These are phyloP conservation scores for Gnomoniopsis smithogilvyi DNA, from an alignment of 2,329 filamentous ascomycete genomes.

Conservation along the genomic window DNA sequence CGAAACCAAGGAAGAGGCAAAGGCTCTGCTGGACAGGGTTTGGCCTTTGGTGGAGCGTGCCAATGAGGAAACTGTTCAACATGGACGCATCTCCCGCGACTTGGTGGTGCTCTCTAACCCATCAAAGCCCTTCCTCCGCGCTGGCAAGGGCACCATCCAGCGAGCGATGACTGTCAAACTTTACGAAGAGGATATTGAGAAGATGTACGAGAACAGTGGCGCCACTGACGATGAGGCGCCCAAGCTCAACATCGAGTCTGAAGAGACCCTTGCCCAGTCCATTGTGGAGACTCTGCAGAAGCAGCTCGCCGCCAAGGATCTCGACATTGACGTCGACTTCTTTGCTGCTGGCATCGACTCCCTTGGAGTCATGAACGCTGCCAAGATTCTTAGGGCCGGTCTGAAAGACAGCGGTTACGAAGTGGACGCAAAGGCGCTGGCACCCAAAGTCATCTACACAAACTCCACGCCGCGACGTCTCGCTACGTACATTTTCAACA, in stretches of 20 bases:
- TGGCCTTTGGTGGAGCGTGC: slow-evolving; percentile 13
- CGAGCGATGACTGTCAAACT: slow-evolving; percentile 34
- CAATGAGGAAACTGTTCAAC: slow-evolving; percentile 29
- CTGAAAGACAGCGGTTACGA: slow-evolving; percentile 19
- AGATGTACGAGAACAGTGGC: slow-evolving; percentile 33
- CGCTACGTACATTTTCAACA: slow-evolving; percentile 20
- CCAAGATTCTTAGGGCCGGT: slow-evolving; percentile 20
- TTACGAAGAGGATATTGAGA: slow-evolving; percentile 41
- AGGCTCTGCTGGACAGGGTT: not conserved
- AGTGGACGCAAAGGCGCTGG: slow-evolving; percentile 15
- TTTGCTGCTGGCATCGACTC: slow-evolving; percentile 38
- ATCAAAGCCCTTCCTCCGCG: slow-evolving; percentile 39
- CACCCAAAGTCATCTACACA: slow-evolving; percentile 27
- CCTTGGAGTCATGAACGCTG: slow-evolving; percentile 31
- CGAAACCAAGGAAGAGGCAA: not conserved
- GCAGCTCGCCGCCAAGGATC: slow-evolving; percentile 13
- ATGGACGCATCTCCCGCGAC: slow-evolving; percentile 41
- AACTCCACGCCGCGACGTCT: slow-evolving; percentile 27
- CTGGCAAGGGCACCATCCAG: slow-evolving; percentile 45
- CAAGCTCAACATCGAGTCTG: slow-evolving; percentile 21
- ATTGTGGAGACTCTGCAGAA: slow-evolving; percentile 22
- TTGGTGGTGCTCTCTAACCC: slow-evolving; percentile 37
- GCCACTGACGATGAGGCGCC: slow-evolving; percentile 1
- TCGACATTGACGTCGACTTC: slow-evolving; percentile 31
- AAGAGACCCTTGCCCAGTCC: slow-evolving; percentile 23